These are phyloP conservation scores for Coniochaeta prunicola DNA, from an alignment of 2,329 filamentous ascomycete species.

Conservation along the genomic window DNA sequence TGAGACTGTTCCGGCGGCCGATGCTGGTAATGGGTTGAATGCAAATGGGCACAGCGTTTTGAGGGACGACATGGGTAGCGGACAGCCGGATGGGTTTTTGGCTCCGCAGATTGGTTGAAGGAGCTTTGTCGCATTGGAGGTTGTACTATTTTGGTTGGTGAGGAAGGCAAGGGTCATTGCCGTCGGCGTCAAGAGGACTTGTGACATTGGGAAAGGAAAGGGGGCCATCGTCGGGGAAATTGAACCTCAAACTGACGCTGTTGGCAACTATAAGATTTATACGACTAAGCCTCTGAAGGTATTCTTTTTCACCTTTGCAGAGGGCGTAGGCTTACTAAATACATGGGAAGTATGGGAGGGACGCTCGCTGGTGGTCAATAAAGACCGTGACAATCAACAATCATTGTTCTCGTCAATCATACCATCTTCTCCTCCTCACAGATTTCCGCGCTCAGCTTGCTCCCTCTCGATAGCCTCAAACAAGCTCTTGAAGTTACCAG, in stretches of 20 bases:
- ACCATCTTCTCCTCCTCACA: slow-evolving; percentile 35
- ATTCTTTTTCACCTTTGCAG: neutral
- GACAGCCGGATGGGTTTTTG: neutral
- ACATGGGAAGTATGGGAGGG: neutral
- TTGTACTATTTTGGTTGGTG: neutral
- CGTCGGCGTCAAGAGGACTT: neutral
- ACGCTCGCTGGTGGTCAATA: neutral
- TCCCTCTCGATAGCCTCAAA: slow-evolving; percentile 95
- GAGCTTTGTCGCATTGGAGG: neutral
- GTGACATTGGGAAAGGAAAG: neutral
- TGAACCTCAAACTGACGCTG: neutral
- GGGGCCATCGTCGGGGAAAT: neutral
- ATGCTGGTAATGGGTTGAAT: neutral
- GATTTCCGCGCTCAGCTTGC: slow-evolving; percentile 77
- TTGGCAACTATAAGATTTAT: neutral
- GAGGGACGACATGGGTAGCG: neutral
- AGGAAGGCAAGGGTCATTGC: neutral
- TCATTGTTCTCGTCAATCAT: neutral
- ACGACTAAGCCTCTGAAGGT: neutral
- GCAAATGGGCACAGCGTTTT: neutral
- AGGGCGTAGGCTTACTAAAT: neutral
- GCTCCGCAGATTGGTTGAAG: neutral
- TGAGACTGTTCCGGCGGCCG: neutral
- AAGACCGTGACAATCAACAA: neutral
- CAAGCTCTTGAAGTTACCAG: slow-evolving; percentile 90